These are phyloP conservation scores for Emergomyces pasteurianus DNA, from an alignment of 2,329 filamentous ascomycete genomes.

Conservation along the genomic window DNA sequence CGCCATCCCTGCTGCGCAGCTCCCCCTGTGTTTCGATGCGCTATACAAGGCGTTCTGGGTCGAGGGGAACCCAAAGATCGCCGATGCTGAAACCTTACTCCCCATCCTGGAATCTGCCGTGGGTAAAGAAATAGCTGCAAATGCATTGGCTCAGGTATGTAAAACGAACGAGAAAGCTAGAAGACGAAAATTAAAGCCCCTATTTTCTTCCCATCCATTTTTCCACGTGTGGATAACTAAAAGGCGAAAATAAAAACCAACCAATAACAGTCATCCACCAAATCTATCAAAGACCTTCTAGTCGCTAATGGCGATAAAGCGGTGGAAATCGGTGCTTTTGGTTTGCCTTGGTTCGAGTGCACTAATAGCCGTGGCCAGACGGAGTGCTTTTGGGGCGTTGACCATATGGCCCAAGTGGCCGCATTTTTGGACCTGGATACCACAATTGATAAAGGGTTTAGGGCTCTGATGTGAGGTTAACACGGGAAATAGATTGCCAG, in stretches of 20 bases:
- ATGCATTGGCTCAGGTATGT: slow-evolving; percentile 31
- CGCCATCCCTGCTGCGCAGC: slow-evolving; percentile 31
- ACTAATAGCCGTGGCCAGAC: slow-evolving; percentile 42
- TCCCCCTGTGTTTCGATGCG: slow-evolving; percentile 33
- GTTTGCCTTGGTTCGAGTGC: slow-evolving; percentile 48
- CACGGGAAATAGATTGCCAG: neutral
- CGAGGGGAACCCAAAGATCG: slow-evolving; percentile 33
- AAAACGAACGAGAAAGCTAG: neutral
- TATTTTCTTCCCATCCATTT: neutral
- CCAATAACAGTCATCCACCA: slow-evolving; percentile 13
- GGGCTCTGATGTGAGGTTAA: slow-evolving; percentile 8
- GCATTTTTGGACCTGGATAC: slow-evolving; percentile 42
- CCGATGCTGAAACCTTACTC: slow-evolving; percentile 33
- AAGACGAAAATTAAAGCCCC: neutral
- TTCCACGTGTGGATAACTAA: neutral
- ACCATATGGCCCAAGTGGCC: slow-evolving; percentile 45
- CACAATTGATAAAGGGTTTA: slow-evolving; percentile 19
- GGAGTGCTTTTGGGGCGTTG: slow-evolving; percentile 49
- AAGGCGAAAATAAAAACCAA: neutral
- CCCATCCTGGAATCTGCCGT: slow-evolving; percentile 36
- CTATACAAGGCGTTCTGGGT: slow-evolving; percentile 44
- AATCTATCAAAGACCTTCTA: slow-evolving; percentile 37
- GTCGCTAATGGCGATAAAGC: slow-evolving; percentile 40
- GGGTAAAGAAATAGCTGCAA: slow-evolving; percentile 32
- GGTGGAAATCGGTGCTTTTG: slow-evolving; percentile 45